Percentiles rank a stretch among this genome's conserved stretches.
Evolutionary conservation across 2,329 filamentous ascomycete species (phyloP).

Genomic region (Dactylellina leptospora): DNA sequence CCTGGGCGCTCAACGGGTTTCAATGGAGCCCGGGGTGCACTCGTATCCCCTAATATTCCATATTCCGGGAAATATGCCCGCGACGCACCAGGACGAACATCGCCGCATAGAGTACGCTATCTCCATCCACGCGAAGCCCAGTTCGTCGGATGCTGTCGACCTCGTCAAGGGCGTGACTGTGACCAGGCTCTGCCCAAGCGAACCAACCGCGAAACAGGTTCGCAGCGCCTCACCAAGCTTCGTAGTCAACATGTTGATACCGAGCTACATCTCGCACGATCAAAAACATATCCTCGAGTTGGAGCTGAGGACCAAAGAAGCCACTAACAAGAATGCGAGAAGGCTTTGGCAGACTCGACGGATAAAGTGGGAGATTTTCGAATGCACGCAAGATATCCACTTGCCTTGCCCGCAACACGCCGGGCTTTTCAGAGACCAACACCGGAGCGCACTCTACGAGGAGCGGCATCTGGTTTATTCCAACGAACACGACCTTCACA

Average conservation of each 20-base stretch:
- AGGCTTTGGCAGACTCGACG: background rate
- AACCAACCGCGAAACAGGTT: background rate
- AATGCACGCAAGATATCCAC: conserved; percentile 1
- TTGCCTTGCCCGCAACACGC: conserved; percentile 7
- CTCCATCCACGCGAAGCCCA: background rate
- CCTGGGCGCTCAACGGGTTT: background rate
- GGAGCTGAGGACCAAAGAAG: background rate
- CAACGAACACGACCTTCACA: conserved; percentile 7
- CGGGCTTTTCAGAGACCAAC: background rate
- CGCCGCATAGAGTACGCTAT: conserved; percentile 5
- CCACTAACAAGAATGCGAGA: background rate
- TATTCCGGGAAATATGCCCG: conserved; percentile 5
- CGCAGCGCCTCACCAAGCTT: background rate
- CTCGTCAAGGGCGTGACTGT: conserved; percentile 1
- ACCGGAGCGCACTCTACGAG: background rate
- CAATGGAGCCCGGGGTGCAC: background rate
- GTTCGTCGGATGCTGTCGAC: background rate
- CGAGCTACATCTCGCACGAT: background rate
- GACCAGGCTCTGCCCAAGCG: conserved; percentile 4
- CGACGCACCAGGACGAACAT: background rate
- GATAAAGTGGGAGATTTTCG: conserved; percentile 11
- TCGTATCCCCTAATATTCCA: conserved; percentile 3
- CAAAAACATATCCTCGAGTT: conserved; percentile 4
- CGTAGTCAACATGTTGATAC: conserved; percentile 1
- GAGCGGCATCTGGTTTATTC: background rate